Evolutionary conservation across 176 grass and related monocot species (phyloP), one percentile per base, ranked within the genome.

Genomic region (Paspalum vaginatum): DNA sequence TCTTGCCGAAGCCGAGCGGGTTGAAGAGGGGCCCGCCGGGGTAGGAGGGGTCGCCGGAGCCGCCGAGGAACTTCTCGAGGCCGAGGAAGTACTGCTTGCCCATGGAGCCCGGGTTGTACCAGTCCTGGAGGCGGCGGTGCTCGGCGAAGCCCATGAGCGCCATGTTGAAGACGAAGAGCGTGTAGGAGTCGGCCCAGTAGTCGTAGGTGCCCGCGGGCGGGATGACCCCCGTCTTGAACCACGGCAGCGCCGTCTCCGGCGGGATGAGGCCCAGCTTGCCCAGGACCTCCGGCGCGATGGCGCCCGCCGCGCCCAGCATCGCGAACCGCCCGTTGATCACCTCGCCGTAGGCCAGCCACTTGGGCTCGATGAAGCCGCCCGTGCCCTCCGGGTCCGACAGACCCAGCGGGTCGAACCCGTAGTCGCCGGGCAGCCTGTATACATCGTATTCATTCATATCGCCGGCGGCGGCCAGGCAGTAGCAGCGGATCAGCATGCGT

Each of bases 181-280:
- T 98, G 96, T 93, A 95, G 1, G 90, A 74, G 86, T 98, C 96
- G 11, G 96, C 96, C 96, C 96, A 98, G 86, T 95, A 98, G 74
- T 53, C 8, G 86, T 98, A 98, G 37, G 92, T 95, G 18, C 96
- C 96, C 0, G 96, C 96, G 0, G 90, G 90, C 14, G 96, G 92
- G 90, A 98, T 86, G 2, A 94, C 96, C 5, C 95, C 96, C 1
- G 95, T 92, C 83, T 89, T 57, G 92, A 98, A 98, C 95, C 95
- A 98, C 6, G 95, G 92, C 57, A 94, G 87, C 11, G 95, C 95
- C 5, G 95, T 98, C 87, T 98, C 92, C 5, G 73, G 0, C 12
- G 92, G 95, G 40, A 98, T 94, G 9, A 91, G 68, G 9, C 92
- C 92, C 4, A 86, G 61, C 82, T 93, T 89, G 14, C 96, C 96